Evolutionary conservation across 2,329 filamentous ascomycete species (phyloP).

Genomic region (Neoascochyta sp.): DNA sequence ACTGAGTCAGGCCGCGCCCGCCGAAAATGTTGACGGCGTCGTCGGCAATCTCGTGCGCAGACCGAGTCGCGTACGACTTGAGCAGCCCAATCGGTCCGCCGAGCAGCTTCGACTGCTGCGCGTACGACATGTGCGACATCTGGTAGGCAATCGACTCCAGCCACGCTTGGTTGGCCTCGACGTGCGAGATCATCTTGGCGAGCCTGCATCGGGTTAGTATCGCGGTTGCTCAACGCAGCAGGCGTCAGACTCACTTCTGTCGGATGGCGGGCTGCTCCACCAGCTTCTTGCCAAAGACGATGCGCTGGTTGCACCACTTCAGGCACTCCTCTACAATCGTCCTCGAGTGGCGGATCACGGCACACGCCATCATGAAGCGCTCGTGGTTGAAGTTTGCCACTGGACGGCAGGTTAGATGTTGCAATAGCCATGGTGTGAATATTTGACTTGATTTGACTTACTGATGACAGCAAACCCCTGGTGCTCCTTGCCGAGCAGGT

Average conservation of each 20-base stretch:
- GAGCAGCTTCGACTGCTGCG: slow-evolving; percentile 68
- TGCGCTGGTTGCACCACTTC: slow-evolving; percentile 83
- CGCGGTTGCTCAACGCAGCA: neutral
- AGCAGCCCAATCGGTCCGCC: slow-evolving; percentile 78
- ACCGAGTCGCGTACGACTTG: slow-evolving; percentile 73
- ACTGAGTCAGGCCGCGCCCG: slow-evolving; percentile 73
- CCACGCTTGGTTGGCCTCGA: slow-evolving; percentile 82
- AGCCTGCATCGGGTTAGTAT: slow-evolving; percentile 47
- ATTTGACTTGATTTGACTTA: slow-evolving; percentile 53
- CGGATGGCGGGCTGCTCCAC: slow-evolving; percentile 78
- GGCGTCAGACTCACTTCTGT: slow-evolving; percentile 58
- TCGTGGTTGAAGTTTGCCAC: slow-evolving; percentile 87
- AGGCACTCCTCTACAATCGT: slow-evolving; percentile 76
- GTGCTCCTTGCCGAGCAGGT: slow-evolving; percentile 77
- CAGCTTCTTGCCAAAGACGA: slow-evolving; percentile 78
- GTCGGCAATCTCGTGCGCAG: slow-evolving; percentile 78
- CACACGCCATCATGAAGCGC: slow-evolving; percentile 70
- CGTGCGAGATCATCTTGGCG: slow-evolving; percentile 79
- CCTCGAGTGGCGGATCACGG: slow-evolving; percentile 61
- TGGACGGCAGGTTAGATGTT: slow-evolving; percentile 63
- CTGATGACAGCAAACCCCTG: slow-evolving; percentile 79
- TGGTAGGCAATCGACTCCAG: slow-evolving; percentile 81
- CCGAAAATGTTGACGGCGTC: slow-evolving; percentile 84
- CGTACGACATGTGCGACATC: slow-evolving; percentile 81
- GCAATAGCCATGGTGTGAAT: slow-evolving; percentile 86